Conservation (phyloP, 192 early-diverging fungal genomes). For the Gonapodya sp. region DNA sequence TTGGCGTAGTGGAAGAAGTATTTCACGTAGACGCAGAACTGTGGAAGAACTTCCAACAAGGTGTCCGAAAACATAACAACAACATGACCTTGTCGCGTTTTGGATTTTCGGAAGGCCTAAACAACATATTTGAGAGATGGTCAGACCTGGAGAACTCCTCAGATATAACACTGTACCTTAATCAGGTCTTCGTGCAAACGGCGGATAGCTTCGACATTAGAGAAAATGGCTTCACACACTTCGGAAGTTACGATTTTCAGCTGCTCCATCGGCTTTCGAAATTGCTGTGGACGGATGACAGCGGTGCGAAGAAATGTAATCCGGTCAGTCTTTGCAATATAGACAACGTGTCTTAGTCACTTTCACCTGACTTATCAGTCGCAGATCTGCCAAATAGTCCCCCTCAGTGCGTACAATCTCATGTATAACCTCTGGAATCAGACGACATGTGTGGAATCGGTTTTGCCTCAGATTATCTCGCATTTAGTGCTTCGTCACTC, state of each 20-base stretch:
- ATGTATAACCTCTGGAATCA: neutral
- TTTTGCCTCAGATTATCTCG: too few species aligned
- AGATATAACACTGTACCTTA: too few species aligned
- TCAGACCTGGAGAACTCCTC: too few species aligned
- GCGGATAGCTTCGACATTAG: neutral
- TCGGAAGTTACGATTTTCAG: neutral
- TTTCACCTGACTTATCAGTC: neutral
- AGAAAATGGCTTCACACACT: neutral
- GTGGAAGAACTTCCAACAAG: neutral
- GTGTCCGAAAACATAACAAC: neutral
- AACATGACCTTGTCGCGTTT: neutral
- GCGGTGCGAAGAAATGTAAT: too few species aligned
- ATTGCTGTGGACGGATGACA: too few species aligned
- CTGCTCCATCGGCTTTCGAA: neutral
- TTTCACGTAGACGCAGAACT: neutral
- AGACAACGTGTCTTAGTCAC: neutral
- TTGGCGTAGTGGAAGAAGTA: neutral
- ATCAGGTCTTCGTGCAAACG: neutral
- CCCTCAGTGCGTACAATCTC: neutral
- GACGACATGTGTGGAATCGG: too few species aligned
- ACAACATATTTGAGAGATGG: too few species aligned
- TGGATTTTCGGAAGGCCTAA: neutral
- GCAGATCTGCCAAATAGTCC: neutral
- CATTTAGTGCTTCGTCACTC: neutral
- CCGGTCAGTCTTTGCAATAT: too few species aligned